Evolutionary conservation across 495 filamentous ascomycete species (phyloP), one percentile per base, ranked within the genome.

Genomic region (Viridothelium virens): DNA sequence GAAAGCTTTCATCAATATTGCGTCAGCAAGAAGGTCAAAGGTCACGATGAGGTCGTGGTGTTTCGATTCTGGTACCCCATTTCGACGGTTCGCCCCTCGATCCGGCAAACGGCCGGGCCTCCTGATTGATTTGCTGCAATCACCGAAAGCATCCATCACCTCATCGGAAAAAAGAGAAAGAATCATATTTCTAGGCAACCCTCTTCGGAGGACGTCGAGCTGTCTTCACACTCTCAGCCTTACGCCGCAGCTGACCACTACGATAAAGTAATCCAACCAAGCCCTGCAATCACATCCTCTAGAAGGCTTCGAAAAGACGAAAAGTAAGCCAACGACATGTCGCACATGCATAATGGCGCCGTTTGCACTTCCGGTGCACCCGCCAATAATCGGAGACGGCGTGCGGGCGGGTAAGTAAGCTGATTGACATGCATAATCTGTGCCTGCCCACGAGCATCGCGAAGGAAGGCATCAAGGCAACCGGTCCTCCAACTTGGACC

Each of bases 381-480:
- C 31, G 10, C 7, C 18, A 2, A 59, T 11, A 25, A 25, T 25
- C 25, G 25, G 25, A 25, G 25, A 25, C 25, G 25, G 25, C 25
- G 25, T 1, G 18, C 53, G 53, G 53, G 53, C 53, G 53, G 53
- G 53, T 59, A 59, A 59, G 53, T 4, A 59, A 59, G 53, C 53
- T 59, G 48, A 53, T n/a, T 53, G 53, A 59, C 53, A 59, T 59
- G 53, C 53, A 59, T 59, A 59, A 59, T 36, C 18, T 59, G 53
- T 18, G 53, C 5, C n/a, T 31, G 33, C 25, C 53, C 53, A 59
- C 53, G 53, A 59, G 53, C 53, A 59, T 36, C 2, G 3, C 25
- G 31, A 10, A 7, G 18, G 36, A 59, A 36, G 18, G 41, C 41
- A 44, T 7, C 6, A 7, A 7, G 14, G 7, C 41, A 44, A 14